Evolutionary conservation across 768 basidiomycete species (phyloP), one percentile per base, ranked within the genome.

Genomic region (Amanita polypyramis): DNA sequence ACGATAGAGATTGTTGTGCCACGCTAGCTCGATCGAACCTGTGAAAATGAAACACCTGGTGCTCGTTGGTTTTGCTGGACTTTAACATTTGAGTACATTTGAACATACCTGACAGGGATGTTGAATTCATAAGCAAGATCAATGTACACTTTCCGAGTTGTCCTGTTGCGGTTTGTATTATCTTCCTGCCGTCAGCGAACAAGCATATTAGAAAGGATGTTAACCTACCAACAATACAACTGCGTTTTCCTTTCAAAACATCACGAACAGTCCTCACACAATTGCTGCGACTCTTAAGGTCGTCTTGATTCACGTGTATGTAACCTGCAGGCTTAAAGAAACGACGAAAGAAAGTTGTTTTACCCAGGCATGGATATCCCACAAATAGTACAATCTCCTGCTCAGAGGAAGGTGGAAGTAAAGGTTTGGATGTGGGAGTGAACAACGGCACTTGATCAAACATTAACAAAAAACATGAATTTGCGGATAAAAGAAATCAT

Each of bases 1-100:
- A 25, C 94, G 78, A 59, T 95, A 96, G 6, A 93, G 64, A 57
- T 94, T 94, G 61, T 97, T 96, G 63, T 97, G 95, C 82, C 82
- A 87, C 2, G 89, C 89, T 5, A 95, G 72, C 39, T 91, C 85
- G n/a, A 78, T 55, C 7, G 84, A 76, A 37, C 81, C 85, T 7
- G 77, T 69, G 56, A 96, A 95, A 21, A 75, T 54, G 60, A 94
- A 77, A 58, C 88, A 87, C 47, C 88, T 86, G 42, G 30, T 38
- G n/a, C 10, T 7, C 33, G 29, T 23, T 1, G 40, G 41, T 29
- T 38, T 27, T 9, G 10, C 15, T 42, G 23, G 33, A 27, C 25
- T 27, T 27, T 27, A 6, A 44, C 12, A 44, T 30, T 20, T 1
- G 11, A 15, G 21, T 23, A 25, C 10, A 8, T 15, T 37, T 33